Percentiles rank a stretch among this genome's conserved stretches.
Conservation (phyloP, 352 stramenopile species). For the Globisporangium viniferum region DNA sequence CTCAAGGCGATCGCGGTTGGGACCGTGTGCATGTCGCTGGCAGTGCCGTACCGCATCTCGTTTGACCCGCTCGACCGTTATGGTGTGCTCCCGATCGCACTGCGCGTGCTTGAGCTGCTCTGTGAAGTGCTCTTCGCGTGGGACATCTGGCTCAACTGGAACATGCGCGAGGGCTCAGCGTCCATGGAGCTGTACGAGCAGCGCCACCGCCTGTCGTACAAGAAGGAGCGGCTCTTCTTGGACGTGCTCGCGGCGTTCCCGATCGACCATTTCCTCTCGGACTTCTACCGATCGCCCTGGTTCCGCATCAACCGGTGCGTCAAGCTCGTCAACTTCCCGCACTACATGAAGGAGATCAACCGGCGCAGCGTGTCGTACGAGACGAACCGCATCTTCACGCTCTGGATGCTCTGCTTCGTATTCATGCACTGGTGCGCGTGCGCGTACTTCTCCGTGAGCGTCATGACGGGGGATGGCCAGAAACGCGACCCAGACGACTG, state of each 20-base stretch:
- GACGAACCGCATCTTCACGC: conserved; percentile 36
- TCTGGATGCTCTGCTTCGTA: conserved; percentile 41
- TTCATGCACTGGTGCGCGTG: conserved; percentile 56
- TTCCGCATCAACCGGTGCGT: conserved; percentile 46
- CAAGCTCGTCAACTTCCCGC: conserved; percentile 50
- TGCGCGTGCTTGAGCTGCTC: conserved; percentile 29
- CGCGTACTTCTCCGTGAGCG: conserved; percentile 35
- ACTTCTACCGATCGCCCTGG: conserved; percentile 42
- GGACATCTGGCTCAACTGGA: conserved; percentile 70
- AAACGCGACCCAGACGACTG: conserved; percentile 17
- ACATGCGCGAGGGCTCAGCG: conserved; percentile 40
- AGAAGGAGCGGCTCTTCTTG: conserved; percentile 31
- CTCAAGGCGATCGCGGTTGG: conserved; percentile 34
- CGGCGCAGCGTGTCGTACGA: conserved; percentile 51
- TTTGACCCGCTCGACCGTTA: conserved; percentile 36
- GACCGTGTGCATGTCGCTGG: conserved; percentile 41
- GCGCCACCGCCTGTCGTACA: conserved; percentile 35
- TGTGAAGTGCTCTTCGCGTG: conserved; percentile 48
- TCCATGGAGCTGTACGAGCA: conserved; percentile 60
- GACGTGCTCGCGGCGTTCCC: conserved; percentile 45
- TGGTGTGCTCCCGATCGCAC: conserved; percentile 16
- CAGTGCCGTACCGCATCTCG: conserved; percentile 56
- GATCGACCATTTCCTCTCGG: conserved; percentile 50
- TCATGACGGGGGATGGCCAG: neutral
- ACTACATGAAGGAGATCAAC: conserved; percentile 57